Base-by-base conservation (phyloP, 2,329 filamentous ascomycete species). In the Colletotrichum neosansevieriae region DNA sequence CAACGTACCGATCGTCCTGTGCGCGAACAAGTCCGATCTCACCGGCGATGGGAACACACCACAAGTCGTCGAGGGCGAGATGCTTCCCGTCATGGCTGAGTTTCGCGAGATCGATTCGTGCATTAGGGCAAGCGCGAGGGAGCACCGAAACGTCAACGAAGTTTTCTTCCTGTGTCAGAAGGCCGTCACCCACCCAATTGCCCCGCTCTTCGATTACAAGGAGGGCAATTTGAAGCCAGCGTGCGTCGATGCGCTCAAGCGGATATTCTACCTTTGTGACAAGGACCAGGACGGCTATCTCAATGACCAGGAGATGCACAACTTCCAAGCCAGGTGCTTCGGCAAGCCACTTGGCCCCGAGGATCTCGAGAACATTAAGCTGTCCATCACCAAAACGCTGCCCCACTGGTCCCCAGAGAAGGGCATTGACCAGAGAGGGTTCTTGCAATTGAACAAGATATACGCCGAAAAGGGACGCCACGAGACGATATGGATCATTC, bases 41-140 rank as follows among this genome's bases (percentile, higher is more conserved):
- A 88, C 89, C 3, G 88, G 87, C 3, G 91, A 92, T 73, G 91
- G 89, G 47, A 92, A 86, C 67, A 94, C 93, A 9, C 87, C 93
- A 0, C 93, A 97, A 77, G 91, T 97, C 9, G 89, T 97, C 51
- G 93, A 97, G 75, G 96, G 98, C 78, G 96, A 99, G 82, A 98
- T 99, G 94, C 85, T 98, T 36, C 96, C 96, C 0, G 91, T 99
- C 72, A 98, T 99, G 96, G 91, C 93, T 70, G 96, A 99, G 81
- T 99, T 98, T 81, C 95, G 97, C 77, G 96, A 98, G 79, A 98
- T 99, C 71, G 96, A 99, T 78, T 97, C 94, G 0, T 99, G 96
- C 80, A 98, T 99, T 76, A 89, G 96, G 63, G 94, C 94, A 9
- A 98, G 94, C 79, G 94, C 95, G 19, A 89, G 93, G 74, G 93